These are phyloP conservation scores for Hymenoscyphus fructigenus DNA, from an alignment of 2,329 filamentous ascomycete species.

Conservation along the genomic window DNA sequence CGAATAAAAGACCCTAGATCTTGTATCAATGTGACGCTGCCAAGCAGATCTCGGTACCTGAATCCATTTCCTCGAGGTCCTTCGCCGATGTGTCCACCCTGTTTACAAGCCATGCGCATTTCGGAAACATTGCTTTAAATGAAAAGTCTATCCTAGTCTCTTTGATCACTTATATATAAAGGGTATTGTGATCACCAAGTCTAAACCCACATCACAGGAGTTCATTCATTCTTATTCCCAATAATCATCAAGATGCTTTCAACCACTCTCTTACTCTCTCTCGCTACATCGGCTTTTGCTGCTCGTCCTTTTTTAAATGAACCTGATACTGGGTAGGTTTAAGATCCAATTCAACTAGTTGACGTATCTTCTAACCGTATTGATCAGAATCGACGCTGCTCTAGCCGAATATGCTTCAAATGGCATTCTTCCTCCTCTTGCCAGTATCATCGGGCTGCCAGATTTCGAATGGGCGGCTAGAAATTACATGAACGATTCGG, in stretches of 20 bases:
- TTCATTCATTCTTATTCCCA: neutral
- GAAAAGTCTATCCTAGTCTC: neutral
- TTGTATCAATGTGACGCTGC: neutral
- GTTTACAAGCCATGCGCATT: neutral
- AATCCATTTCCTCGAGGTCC: neutral
- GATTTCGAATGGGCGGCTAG: slow-evolving; percentile 56
- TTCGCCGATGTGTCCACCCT: neutral
- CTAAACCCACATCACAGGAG: neutral
- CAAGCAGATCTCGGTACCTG: neutral
- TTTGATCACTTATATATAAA: neutral
- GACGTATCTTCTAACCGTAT: neutral
- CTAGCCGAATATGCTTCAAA: slow-evolving; percentile 12
- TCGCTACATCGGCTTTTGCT: neutral
- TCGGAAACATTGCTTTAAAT: neutral
- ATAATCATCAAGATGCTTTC: neutral
- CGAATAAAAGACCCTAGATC: neutral
- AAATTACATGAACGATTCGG: slow-evolving; percentile 45
- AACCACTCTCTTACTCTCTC: neutral
- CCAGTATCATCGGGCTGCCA: slow-evolving; percentile 47
- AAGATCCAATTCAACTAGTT: neutral
- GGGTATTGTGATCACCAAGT: neutral
- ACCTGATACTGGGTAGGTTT: slow-evolving; percentile 3
- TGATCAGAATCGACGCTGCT: slow-evolving; percentile 14
- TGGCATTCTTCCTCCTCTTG: slow-evolving; percentile 29
- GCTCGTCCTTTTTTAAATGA: neutral